Evolutionary conservation across 2,329 filamentous ascomycete species (phyloP), one percentile per base, ranked within the genome.

Genomic region (Colletotrichum salicis): DNA sequence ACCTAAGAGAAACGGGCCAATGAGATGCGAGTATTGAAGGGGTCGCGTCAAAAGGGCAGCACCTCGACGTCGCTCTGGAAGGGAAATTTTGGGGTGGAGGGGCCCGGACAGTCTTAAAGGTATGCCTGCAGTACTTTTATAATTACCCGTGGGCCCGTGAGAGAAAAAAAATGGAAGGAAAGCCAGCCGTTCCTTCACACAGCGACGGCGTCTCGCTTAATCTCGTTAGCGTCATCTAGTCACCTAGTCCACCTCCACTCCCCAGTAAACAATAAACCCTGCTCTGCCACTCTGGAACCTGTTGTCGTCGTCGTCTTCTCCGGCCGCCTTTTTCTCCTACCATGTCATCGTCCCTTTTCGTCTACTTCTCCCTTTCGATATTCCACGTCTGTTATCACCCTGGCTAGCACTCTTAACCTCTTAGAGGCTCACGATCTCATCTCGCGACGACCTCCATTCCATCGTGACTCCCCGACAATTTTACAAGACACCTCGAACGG

Each of bases 121-220:
- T 52, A 70, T 72, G 70, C 70, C 67, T 71, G 70, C 67, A 72
- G 70, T 72, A 72, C 67, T 72, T 72, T 72, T 72, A 72, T 72
- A 72, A 72, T 72, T 72, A 71, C 62, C 70, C 70, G 70, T 72
- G 70, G 70, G 58, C 67, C 70, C 62, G 70, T 71, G 70, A 71
- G 62, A 72, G 67, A 71, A 63, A 72, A 72, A 72, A 72, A 72
- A 62, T 64, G 70, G 66, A 72, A 72, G 62, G 67, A 72, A 72
- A 72, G 70, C 70, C 70, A 70, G 70, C 70, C 70, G 70, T 72
- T 72, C 70, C 70, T 70, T 72, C 70, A 72, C 70, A 45, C 65
- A 72, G 70, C 70, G 70, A 72, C 70, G 59, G 70, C 48, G 67
- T 66, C 70, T 72, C 70, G 70, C 70, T 72, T 72, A 72, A 71